A percentile compares a stretch with the other conserved stretches of the same genome.
Conservation (phyloP, 257 asterid genomes). For the Capsicum pubescens region DNA sequence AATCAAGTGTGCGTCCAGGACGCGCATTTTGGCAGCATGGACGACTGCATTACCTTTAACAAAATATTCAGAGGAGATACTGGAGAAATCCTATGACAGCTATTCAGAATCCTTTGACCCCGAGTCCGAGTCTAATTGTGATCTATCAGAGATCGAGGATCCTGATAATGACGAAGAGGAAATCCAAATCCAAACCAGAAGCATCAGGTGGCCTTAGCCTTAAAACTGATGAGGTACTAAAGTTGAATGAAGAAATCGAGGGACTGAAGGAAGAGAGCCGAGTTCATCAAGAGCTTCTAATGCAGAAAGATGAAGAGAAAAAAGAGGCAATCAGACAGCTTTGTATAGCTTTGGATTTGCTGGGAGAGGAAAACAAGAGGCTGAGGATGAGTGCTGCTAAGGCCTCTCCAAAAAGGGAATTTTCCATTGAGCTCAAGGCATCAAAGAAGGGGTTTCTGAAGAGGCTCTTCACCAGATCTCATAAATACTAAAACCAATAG, state of each 20-base stretch:
- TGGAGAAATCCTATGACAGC: slow-evolving; percentile 68
- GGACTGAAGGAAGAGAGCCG: slow-evolving; percentile 56
- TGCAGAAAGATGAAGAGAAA: slow-evolving; percentile 85
- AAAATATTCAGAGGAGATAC: slow-evolving; percentile 54
- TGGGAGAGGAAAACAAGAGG: slow-evolving; percentile 66
- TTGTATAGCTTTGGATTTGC: slow-evolving; percentile 65
- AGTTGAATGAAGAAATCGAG: slow-evolving; percentile 60
- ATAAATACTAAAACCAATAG: slow-evolving; percentile 37
- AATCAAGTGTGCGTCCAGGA: slow-evolving; percentile 53
- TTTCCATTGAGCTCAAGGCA: slow-evolving; percentile 37
- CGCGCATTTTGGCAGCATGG: slow-evolving; percentile 54
- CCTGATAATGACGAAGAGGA: slow-evolving; percentile 58
- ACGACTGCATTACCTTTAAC: slow-evolving; percentile 54
- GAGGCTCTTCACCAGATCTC: slow-evolving; percentile 58
- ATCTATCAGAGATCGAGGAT: slow-evolving; percentile 81
- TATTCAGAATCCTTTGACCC: slow-evolving; percentile 74
- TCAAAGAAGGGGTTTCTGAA: slow-evolving; percentile 60
- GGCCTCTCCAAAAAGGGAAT: slow-evolving; percentile 41
- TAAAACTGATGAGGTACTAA: slow-evolving; percentile 36
- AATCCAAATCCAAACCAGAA: slow-evolving; percentile 29
- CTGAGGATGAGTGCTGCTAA: slow-evolving; percentile 47
- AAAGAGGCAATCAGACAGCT: slow-evolving; percentile 85
- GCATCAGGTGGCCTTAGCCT: slow-evolving; percentile 32
- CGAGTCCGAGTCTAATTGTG: slow-evolving; percentile 39
- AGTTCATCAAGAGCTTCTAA: slow-evolving; percentile 55